Conservation (phyloP, 2,329 filamentous ascomycete genomes). For the Colletotrichum sp. region DNA sequence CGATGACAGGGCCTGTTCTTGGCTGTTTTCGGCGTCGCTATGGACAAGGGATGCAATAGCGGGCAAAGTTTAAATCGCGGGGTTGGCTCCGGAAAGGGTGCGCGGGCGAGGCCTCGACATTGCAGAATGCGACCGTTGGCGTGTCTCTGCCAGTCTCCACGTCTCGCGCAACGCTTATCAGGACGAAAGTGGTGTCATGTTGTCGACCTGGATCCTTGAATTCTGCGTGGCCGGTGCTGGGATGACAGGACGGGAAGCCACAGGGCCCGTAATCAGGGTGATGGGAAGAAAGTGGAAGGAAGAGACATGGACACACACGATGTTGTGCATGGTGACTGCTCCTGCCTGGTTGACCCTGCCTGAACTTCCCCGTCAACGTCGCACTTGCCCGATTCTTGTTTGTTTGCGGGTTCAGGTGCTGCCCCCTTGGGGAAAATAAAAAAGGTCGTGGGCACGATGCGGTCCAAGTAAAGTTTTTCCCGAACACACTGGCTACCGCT, state of each 20-base stretch:
- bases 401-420: neutral
- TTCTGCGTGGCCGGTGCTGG: neutral
- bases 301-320: neutral
- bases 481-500: too few species aligned
- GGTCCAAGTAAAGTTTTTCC: too few species aligned
- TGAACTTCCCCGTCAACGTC: neutral
- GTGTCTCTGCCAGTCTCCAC: neutral
- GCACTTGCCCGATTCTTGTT: constrained; percentile 10
- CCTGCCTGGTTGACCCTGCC: neutral
- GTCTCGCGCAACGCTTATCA: neutral
- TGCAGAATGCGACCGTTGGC: neutral
- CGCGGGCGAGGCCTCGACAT: neutral
- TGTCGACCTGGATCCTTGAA: neutral
- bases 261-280: neutral
- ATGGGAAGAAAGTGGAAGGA: neutral
- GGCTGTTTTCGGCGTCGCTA: neutral
- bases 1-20: neutral
- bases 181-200: neutral
- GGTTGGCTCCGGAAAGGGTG: neutral
- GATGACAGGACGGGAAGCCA: constrained; percentile 7
- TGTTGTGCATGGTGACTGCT: neutral
- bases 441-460: too few species aligned
- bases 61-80: constrained; percentile 7
- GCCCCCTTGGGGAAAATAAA: neutral
- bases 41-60: neutral